A percentile compares a stretch with the other conserved stretches of the same genome.
phyloP scores from a whole-genome alignment of 805 yeast genomes.

The Teunomyces tritomae region DNA sequence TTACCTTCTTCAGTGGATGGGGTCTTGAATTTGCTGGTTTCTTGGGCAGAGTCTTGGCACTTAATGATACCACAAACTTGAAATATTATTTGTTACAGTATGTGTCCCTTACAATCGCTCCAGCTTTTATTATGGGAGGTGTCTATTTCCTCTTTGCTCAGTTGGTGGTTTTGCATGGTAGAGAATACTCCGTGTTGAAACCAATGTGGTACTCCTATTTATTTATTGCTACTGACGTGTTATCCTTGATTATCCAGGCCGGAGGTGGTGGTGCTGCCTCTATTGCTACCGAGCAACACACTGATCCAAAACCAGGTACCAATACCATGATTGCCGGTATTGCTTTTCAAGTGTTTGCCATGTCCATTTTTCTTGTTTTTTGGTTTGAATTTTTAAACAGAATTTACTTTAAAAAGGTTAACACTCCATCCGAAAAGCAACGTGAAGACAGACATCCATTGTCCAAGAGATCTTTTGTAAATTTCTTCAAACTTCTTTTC shows the following conservation, averaged over 20 bases:
- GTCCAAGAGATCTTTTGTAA: conserved; percentile 19
- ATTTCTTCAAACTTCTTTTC: conserved; percentile 27
- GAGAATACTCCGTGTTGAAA: conserved; percentile 34
- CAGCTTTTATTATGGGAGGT: conserved; percentile 45
- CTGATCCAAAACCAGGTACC: conserved; percentile 30
- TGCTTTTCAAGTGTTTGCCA: conserved; percentile 35
- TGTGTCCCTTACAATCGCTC: conserved; percentile 37
- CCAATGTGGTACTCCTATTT: conserved; percentile 46
- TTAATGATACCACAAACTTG: conserved; percentile 20
- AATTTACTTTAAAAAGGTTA: conserved; percentile 26
- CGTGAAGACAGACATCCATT: conserved; percentile 10
- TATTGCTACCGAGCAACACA: conserved; percentile 20
- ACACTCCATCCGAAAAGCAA: conserved; percentile 6
- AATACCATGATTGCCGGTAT: conserved; percentile 40
- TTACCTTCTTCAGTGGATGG: conserved; percentile 35
- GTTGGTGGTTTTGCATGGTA: conserved; percentile 36
- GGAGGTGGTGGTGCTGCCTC: conserved; percentile 40
- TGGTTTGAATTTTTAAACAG: conserved; percentile 37
- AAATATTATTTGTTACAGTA: conserved; percentile 30
- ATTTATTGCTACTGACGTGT: conserved; percentile 36
- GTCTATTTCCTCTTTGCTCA: conserved; percentile 41
- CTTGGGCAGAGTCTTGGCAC: conserved; percentile 33
- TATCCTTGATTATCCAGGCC: conserved; percentile 39
- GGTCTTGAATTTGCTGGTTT: conserved; percentile 38
- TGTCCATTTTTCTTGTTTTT: conserved; percentile 34